phyloP scores from a whole-genome alignment of 2,329 filamentous ascomycete species.

The Anthostomella pinea region DNA sequence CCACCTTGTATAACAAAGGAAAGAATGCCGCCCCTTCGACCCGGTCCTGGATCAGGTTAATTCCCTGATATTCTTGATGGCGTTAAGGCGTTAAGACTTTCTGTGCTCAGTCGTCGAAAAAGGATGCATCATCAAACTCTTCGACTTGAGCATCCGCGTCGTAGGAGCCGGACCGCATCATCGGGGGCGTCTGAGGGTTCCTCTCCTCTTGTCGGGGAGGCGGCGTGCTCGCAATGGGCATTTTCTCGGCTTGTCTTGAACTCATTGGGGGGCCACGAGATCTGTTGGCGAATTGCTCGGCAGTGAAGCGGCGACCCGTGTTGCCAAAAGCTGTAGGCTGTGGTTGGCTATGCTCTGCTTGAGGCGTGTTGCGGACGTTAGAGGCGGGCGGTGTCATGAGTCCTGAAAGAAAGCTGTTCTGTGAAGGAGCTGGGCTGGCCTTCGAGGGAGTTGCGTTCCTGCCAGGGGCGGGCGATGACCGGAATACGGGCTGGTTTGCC shows the following conservation, averaged over 20 bases:
- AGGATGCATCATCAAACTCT: conserved; percentile 58
- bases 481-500: conserved; percentile 51
- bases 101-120: conserved; percentile 51
- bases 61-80: neutral
- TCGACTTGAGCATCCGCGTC: conserved; percentile 60
- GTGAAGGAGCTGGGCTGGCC: conserved; percentile 45
- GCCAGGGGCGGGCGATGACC: conserved; percentile 41
- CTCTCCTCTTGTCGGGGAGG: conserved; percentile 38
- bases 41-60: neutral
- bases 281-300: conserved; percentile 45
- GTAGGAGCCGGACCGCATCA: conserved; percentile 58
- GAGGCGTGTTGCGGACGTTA: conserved; percentile 61
- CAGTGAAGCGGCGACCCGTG: conserved; percentile 57
- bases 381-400: conserved; percentile 88
- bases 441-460: conserved; percentile 59
- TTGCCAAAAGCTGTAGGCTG: conserved; percentile 61
- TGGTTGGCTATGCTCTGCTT: conserved; percentile 36
- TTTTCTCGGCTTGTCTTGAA: conserved; percentile 39
- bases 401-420: conserved; percentile 66
- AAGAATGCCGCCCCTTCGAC: neutral
- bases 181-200: conserved; percentile 57
- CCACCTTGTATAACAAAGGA: neutral
- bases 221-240: conserved; percentile 40
- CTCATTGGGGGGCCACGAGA: conserved; percentile 32
- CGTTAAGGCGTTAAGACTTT: neutral